Percentiles rank a stretch among this genome's conserved stretches.
phyloP scores from a whole-genome alignment of 441 rosid species.

The Daphne laureola region DNA sequence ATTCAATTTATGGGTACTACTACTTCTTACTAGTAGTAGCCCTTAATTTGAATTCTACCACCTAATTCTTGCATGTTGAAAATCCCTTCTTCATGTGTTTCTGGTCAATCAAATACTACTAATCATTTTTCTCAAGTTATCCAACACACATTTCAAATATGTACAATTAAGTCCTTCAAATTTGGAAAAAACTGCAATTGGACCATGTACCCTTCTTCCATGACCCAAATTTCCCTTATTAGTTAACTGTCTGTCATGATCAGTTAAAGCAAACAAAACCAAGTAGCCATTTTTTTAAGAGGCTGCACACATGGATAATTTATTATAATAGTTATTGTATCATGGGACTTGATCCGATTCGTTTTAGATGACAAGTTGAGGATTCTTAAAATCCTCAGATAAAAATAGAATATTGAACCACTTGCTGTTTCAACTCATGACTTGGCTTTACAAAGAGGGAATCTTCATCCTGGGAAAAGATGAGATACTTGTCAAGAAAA shows the following conservation, averaged over 20 bases:
- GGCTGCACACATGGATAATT: conserved; percentile 1
- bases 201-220: too few relatives aligned
- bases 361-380: conserved; percentile 16
- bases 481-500: conserved; percentile 2
- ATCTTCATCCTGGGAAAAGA: conserved; percentile 4
- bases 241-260: neutral
- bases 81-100: too few relatives aligned
- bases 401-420: conserved; percentile 5
- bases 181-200: too few relatives aligned
- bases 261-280: neutral
- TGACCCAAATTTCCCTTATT: too few relatives aligned
- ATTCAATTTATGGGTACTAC: too few relatives aligned
- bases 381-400: neutral
- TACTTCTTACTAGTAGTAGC: too few relatives aligned
- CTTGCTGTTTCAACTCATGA: conserved; percentile 11
- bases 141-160: too few relatives aligned
- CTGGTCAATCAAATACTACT: too few relatives aligned
- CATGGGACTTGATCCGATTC: neutral
- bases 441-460: conserved; percentile 16
- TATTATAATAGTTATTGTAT: conserved; percentile 1
- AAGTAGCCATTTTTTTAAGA: neutral
- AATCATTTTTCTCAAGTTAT: too few relatives aligned
- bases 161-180: too few relatives aligned
- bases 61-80: too few relatives aligned
- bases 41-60: too few relatives aligned